These are phyloP conservation scores for Sanghuangporus sanghuang DNA, from an alignment of 1,284 basidiomycete species.

Conservation along the genomic window DNA sequence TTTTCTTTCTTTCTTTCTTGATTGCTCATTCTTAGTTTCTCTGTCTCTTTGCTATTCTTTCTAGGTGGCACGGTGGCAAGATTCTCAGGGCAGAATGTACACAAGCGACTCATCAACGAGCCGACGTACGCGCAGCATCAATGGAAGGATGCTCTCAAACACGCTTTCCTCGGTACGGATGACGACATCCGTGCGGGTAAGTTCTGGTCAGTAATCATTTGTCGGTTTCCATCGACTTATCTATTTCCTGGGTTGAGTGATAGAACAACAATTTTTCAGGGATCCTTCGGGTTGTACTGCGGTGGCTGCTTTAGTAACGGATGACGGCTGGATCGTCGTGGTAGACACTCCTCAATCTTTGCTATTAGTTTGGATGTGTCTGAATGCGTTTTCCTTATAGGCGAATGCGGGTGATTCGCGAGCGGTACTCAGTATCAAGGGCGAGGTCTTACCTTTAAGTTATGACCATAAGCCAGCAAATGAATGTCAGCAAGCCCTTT, in stretches of 20 bases:
- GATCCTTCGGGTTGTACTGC: slow-evolving; percentile 98
- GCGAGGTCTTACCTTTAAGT: slow-evolving; percentile 84
- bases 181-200: slow-evolving; percentile 86
- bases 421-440: slow-evolving; percentile 84
- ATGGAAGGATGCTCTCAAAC: slow-evolving; percentile 80
- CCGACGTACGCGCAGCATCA: slow-evolving; percentile 67
- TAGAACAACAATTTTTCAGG: slow-evolving; percentile 82
- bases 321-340: slow-evolving; percentile 76
- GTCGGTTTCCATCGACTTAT: slow-evolving; percentile 14
- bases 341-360: slow-evolving; percentile 38
- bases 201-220: slow-evolving; percentile 24
- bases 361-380: not conserved
- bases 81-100: slow-evolving; percentile 88
- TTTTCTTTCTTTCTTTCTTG: slow-evolving; percentile 33
- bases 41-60: not conserved
- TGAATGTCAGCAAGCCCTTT: slow-evolving; percentile 48
- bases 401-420: slow-evolving; percentile 98
- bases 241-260: slow-evolving; percentile 16
- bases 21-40: slow-evolving; percentile 13
- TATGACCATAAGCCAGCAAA: slow-evolving; percentile 96
- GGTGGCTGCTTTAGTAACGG: slow-evolving; percentile 81
- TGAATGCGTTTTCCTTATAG: slow-evolving; percentile 34
- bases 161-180: slow-evolving; percentile 91
- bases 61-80: slow-evolving; percentile 84
- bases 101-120: slow-evolving; percentile 72